Conservation (phyloP, 345 rosid genomes). For the Aquilaria malaccensis region DNA sequence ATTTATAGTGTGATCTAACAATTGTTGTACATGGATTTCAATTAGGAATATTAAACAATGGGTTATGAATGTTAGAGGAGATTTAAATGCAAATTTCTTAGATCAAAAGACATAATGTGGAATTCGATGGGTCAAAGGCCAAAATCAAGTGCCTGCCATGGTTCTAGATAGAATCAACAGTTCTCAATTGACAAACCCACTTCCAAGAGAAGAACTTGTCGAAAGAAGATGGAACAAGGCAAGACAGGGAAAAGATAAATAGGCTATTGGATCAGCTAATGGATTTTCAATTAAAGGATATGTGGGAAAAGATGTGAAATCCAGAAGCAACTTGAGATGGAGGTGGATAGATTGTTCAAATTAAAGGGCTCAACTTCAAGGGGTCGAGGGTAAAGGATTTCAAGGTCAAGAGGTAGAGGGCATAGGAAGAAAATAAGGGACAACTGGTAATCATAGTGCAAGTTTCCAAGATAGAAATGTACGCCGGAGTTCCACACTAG, state of each 20-base stretch:
- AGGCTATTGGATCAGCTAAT: constrained; percentile 33
- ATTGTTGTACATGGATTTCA: too few relatives aligned
- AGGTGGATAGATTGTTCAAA: constrained; percentile 78
- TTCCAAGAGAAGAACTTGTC: constrained; percentile 47
- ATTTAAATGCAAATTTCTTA: too few relatives aligned
- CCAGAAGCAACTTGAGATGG: constrained; percentile 66
- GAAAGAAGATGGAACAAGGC: background rate
- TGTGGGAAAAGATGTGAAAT: constrained; percentile 44
- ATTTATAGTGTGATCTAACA: background rate
- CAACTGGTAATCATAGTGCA: too few relatives aligned
- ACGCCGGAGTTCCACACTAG: too few relatives aligned
- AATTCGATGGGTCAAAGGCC: too few relatives aligned
- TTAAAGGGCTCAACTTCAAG: constrained; percentile 57
- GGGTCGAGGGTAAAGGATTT: constrained; percentile 13
- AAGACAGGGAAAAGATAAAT: constrained; percentile 42
- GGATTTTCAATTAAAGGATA: constrained; percentile 38
- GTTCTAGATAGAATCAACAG: too few relatives aligned
- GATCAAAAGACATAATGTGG: too few relatives aligned
- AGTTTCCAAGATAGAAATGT: too few relatives aligned
- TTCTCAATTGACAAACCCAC: constrained; percentile 27
- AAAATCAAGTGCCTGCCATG: too few relatives aligned
- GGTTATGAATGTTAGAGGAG: too few relatives aligned
- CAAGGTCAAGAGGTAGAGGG: constrained; percentile 28
- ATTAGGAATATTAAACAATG: too few relatives aligned
- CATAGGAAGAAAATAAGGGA: background rate